Evolutionary conservation across 306 rosid genomes (phyloP).

Genomic region (Vicia sativa): DNA sequence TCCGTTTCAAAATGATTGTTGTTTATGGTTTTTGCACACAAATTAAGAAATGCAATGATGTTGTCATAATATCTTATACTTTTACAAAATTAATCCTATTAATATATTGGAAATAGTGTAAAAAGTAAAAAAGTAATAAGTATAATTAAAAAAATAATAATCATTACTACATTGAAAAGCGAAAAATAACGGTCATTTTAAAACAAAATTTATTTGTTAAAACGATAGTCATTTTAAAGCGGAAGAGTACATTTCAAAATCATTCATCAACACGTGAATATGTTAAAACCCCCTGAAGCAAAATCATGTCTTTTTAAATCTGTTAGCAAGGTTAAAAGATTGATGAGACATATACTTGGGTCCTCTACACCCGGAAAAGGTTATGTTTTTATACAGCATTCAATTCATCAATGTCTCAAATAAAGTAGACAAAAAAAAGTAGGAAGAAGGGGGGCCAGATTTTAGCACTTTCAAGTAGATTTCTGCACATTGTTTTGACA

Average conservation of each 20-base stretch:
- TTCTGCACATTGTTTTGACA: constrained; percentile 24
- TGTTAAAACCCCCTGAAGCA: constrained; percentile 19
- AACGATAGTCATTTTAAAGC: too few species aligned
- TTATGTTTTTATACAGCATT: constrained; percentile 32
- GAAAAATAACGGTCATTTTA: too few species aligned
- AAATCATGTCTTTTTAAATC: constrained; percentile 21
- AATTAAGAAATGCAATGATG: too few species aligned
- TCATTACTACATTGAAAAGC: too few species aligned
- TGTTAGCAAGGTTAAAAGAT: constrained; percentile 34
- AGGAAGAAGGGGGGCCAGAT: constrained; percentile 28
- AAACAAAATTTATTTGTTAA: too few species aligned
- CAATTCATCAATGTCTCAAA: constrained; percentile 31
- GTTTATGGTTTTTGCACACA: too few species aligned
- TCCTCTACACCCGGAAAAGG: constrained; percentile 44
- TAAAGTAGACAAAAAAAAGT: constrained; percentile 12
- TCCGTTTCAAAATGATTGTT: too few species aligned
- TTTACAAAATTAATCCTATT: too few species aligned
- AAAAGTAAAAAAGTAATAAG: too few species aligned
- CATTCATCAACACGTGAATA: constrained; percentile 3
- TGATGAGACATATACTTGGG: constrained; percentile 24
- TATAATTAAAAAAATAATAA: too few species aligned
- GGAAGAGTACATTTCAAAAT: constrained; percentile 10
- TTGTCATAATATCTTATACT: too few species aligned
- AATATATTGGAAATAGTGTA: too few species aligned
- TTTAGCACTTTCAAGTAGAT: constrained; percentile 3